Conservation (phyloP, 768 basidiomycete genomes). For the Rhizopogon salebrosus region DNA sequence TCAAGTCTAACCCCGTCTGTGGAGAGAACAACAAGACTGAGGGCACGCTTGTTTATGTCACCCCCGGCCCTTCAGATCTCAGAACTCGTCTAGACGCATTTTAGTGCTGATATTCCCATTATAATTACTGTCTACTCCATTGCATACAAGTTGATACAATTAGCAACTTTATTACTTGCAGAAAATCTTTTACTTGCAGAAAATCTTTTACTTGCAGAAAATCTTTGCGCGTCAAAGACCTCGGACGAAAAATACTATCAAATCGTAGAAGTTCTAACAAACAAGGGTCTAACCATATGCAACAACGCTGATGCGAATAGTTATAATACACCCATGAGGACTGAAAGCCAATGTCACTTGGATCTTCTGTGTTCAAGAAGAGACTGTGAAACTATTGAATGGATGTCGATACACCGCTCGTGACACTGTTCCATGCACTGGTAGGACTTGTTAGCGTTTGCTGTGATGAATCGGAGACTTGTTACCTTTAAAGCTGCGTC, state of each 20-base stretch:
- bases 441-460: not conserved
- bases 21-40: too few relatives aligned
- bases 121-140: not conserved
- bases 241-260: not conserved
- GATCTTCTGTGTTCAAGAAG: slow-evolving; percentile 38
- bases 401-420: slow-evolving; percentile 68
- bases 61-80: not conserved
- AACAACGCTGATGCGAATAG: not conserved
- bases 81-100: not conserved
- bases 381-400: slow-evolving; percentile 69
- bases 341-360: not conserved
- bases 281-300: not conserved
- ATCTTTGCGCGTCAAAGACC: too few relatives aligned
- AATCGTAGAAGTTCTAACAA: too few relatives aligned
- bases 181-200: too few relatives aligned
- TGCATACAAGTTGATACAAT: not conserved
- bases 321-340: not conserved
- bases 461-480: slow-evolving; percentile 2
- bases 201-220: not conserved
- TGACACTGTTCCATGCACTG: slow-evolving; percentile 72
- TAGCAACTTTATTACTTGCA: not conserved
- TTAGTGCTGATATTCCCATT: not conserved
- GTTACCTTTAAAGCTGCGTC: slow-evolving; percentile 54
- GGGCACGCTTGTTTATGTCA: too few relatives aligned
- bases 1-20: too few relatives aligned